A percentile compares a stretch with the other conserved stretches of the same genome.
Conservation (phyloP, 768 basidiomycete genomes). For the Mycena kentingensis region DNA sequence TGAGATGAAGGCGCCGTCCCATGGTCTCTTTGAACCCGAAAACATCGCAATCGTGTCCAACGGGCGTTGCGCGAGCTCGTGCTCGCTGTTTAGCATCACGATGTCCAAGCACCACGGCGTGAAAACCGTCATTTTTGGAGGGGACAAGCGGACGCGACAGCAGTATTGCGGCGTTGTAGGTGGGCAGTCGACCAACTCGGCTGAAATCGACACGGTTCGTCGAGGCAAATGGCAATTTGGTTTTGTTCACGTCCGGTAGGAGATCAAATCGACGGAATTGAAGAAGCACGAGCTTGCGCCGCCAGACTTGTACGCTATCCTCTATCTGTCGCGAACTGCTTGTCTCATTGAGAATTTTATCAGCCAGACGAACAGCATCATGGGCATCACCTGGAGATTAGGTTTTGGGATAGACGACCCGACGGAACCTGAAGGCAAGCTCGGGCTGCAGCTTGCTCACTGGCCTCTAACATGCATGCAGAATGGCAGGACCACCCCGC, state of each 20-base stretch:
- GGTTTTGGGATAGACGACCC: slow-evolving; percentile 58
- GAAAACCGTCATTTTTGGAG: slow-evolving; percentile 60
- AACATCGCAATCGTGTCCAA: slow-evolving; percentile 59
- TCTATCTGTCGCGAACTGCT: not conserved
- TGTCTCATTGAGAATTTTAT: not conserved
- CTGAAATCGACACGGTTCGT: slow-evolving; percentile 54
- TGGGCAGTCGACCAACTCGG: slow-evolving; percentile 61
- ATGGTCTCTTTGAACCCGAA: slow-evolving; percentile 49
- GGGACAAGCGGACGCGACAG: slow-evolving; percentile 47
- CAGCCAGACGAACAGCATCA: slow-evolving; percentile 10
- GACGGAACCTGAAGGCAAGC: slow-evolving; percentile 55
- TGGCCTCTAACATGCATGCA: slow-evolving; percentile 26
- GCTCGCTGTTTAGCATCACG: slow-evolving; percentile 53
- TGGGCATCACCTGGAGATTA: slow-evolving; percentile 64
- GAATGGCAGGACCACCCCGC: slow-evolving; percentile 65
- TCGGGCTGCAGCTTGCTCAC: not conserved
- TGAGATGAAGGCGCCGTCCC: slow-evolving; percentile 39
- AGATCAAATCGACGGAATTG: slow-evolving; percentile 45
- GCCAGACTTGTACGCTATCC: slow-evolving; percentile 54
- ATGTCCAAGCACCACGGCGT: slow-evolving; percentile 62
- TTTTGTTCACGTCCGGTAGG: too few relatives aligned
- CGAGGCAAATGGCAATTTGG: too few relatives aligned
- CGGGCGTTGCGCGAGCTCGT: slow-evolving; percentile 54
- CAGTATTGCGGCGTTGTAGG: slow-evolving; percentile 65
- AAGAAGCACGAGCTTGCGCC: slow-evolving; percentile 59